A percentile compares a stretch with the other conserved stretches of the same genome.
Evolutionary conservation across 768 basidiomycete genomes (phyloP).

Genomic region (Sporobolomyces pararoseus): DNA sequence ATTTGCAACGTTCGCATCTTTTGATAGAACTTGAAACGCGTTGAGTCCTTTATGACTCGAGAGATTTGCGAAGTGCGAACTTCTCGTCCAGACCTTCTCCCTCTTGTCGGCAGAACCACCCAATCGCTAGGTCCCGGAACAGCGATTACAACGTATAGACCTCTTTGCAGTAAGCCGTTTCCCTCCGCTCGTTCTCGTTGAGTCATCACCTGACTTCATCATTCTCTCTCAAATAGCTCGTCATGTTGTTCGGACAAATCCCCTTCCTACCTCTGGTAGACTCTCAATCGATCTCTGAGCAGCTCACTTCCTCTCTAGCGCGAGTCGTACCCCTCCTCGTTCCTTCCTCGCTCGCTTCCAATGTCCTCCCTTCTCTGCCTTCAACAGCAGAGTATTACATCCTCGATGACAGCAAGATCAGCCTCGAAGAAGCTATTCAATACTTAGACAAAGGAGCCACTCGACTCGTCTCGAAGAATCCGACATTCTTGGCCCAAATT

Average conservation of each 20-base stretch:
- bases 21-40: too few species aligned
- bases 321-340: conserved; percentile 75
- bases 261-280: conserved; percentile 51
- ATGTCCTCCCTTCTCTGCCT: conserved; percentile 47
- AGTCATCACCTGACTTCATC: conserved; percentile 10
- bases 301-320: conserved; percentile 60
- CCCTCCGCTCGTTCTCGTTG: too few species aligned
- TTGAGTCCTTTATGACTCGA: background rate
- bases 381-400: conserved; percentile 51
- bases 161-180: too few species aligned
- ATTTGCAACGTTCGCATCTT: too few species aligned
- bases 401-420: conserved; percentile 55
- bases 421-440: conserved; percentile 59
- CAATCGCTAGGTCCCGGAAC: too few species aligned
- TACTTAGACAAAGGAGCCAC: conserved; percentile 74
- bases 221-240: too few species aligned
- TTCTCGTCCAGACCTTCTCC: too few species aligned
- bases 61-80: too few species aligned
- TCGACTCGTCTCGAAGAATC: conserved; percentile 63
- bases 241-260: conserved; percentile 44
- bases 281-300: conserved; percentile 51
- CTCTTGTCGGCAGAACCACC: too few species aligned
- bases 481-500: conserved; percentile 64
- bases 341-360: conserved; percentile 45
- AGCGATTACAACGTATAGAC: too few species aligned